These are phyloP conservation scores for Fomitopsis palustris DNA, from an alignment of 1,284 basidiomycete species.

Conservation along the genomic window DNA sequence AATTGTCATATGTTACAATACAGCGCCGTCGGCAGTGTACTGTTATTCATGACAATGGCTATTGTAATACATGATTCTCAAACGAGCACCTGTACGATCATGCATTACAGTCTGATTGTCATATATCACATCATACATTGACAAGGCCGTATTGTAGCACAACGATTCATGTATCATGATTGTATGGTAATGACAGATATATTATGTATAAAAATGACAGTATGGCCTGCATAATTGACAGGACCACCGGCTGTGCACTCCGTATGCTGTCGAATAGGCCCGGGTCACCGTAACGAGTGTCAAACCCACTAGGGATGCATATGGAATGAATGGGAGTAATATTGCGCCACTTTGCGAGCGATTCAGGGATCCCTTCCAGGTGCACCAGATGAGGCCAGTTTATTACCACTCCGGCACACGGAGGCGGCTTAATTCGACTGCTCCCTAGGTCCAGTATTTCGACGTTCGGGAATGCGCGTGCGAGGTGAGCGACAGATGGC, in stretches of 20 bases:
- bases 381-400: not conserved
- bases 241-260: not conserved
- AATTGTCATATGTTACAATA: no score
- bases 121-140: no score
- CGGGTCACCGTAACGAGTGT: not conserved
- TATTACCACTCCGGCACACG: not conserved
- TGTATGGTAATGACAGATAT: no score
- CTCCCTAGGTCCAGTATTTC: not conserved
- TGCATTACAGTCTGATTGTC: no score
- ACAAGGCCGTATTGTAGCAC: no score
- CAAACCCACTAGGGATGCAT: not conserved
- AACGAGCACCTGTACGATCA: no score
- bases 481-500: not conserved
- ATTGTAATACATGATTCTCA: no score
- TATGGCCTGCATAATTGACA: no score
- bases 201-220: no score
- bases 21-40: no score
- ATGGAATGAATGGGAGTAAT: not conserved
- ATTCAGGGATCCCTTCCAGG: not conserved
- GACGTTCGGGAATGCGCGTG: not conserved
- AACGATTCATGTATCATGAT: no score
- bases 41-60: no score
- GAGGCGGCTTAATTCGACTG: not conserved
- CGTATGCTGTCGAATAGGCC: not conserved
- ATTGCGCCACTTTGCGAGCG: not conserved